Evolutionary conservation across 345 rosid genomes (phyloP), one percentile per base, ranked within the genome.

Genomic region (Citrus inodora): DNA sequence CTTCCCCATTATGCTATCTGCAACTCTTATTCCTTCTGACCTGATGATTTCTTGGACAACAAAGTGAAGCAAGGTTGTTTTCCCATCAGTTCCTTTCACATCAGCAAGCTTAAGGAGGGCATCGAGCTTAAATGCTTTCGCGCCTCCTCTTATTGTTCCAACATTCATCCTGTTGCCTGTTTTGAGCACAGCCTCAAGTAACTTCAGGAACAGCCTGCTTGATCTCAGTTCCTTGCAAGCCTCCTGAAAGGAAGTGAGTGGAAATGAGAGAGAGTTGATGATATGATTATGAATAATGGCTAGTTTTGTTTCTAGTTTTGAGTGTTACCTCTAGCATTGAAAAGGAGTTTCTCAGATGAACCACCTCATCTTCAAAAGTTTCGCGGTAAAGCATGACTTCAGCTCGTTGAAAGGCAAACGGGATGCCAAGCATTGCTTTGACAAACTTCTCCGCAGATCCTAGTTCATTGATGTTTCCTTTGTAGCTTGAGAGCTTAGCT

Each of bases 161-260:
- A 94, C 92, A 67, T 96, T 96, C 99, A 96, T 94, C 35, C 98
- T 80, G 80, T 96, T 96, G n/a, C 99, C 98, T 2, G 98, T 96
- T 83, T 96, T 96, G 17, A 96, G 89, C 7, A 96, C 98, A 9
- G 98, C 95, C 86, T 96, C 98, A 1, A 96, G 88, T 48, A 96
- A 86, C 84, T 96, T 96, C 66, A 94, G 73, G 88, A 96, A 96
- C 28, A 96, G 86, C 78, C 97, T 89, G 83, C 94, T 92, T 70
- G 99, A 96, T 67, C 98, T 88, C 40, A 96, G 95, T 84, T 94
- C 98, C 89, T 88, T 94, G 90, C 98, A 96, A 33, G 98, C 99
- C 80, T 96, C 99, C 99, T 96, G 77, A 38, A 30, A 75, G 7
- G 64, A 70, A 22, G 24, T 8, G 1, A 68, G 48, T 4, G 11